Conservation (phyloP, 2,329 filamentous ascomycete genomes). For the Colletotrichum musicola region DNA sequence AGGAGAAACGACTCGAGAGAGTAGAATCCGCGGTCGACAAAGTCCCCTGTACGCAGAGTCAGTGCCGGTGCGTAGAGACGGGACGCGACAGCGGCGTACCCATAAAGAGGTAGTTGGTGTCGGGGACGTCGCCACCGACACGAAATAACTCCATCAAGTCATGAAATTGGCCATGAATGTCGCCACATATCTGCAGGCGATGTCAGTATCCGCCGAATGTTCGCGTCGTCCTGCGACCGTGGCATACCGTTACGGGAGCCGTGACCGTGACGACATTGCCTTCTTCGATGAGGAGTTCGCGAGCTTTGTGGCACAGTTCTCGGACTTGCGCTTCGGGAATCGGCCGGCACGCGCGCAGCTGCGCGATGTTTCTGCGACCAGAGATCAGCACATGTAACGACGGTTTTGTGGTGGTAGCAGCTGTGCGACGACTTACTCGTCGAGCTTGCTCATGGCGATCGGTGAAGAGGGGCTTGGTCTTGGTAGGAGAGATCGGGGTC, state of each 20-base stretch:
- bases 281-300: constrained; percentile 96
- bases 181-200: constrained; percentile 83
- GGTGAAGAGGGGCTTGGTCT: constrained; percentile 26
- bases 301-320: constrained; percentile 96
- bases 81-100: constrained; percentile 62
- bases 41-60: constrained; percentile 75
- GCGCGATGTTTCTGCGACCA: constrained; percentile 83
- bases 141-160: constrained; percentile 97
- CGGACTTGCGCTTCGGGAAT: constrained; percentile 96
- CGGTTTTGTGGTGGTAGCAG: neutral
- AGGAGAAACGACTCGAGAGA: constrained; percentile 97
- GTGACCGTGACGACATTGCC: constrained; percentile 96
- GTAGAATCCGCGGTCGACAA: constrained; percentile 98
- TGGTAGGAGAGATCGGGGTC: constrained; percentile 24
- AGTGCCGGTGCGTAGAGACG: neutral
- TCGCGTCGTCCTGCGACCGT: neutral
- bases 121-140: constrained; percentile 92
- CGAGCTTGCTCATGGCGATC: constrained; percentile 86
- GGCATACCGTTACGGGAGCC: constrained; percentile 87
- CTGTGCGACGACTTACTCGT: constrained; percentile 72
- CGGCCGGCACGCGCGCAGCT: constrained; percentile 93
- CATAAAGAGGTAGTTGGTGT: constrained; percentile 98
- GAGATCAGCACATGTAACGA: constrained; percentile 41
- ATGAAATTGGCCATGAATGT: constrained; percentile 97
- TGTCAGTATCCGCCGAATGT: constrained; percentile 9